Evolutionary conservation across 306 rosid genomes (phyloP), one percentile per base, ranked within the genome.

Genomic region (Gillenia trifoliata): DNA sequence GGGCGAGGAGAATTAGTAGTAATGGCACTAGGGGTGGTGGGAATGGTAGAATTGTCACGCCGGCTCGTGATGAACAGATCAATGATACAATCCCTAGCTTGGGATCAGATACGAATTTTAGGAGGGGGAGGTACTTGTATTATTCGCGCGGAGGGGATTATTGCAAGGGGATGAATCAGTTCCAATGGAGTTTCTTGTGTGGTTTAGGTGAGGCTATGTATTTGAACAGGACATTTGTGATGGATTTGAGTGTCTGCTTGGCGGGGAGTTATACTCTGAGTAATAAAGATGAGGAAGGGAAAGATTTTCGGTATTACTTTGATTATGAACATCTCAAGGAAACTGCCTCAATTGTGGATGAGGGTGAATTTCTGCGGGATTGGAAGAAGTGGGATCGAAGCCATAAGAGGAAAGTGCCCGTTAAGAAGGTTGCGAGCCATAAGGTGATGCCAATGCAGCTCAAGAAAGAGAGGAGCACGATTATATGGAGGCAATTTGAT

Each of bases 241-340:
- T 95, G 98, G 99, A 95, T 86, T 84, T 95, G 90, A 90, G 88
- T 80, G 50, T 92, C 28, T 95, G 99, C 64, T 81, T 95, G 80
- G 55, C 92, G 19, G 80, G 92, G 8, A 78, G 86, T 76, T 94
- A 91, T 77, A 94, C 84, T 54, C 92, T 92, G 5, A 86, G 86
- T 75, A 76, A 80, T 4, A 90, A 90, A 84, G 97, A 92, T 33
- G 95, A 90, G 80, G 98, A 91, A 66, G 96, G 96, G 60, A 94
- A 94, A 79, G 99, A 95, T 86, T 95, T 95, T 47, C 85, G 99
- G 72, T 92, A 85, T 79, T 95, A 95, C 69, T 95, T 89, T 33
- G 99, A 95, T 85, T 95, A 89, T n/a, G 99, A 95, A 85, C 99
- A 95, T 88, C 87, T 95, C 55, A 95, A 95, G 84, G 98, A 95